Conservation (phyloP, 2,329 filamentous ascomycete species). For the Claviceps sp. region DNA sequence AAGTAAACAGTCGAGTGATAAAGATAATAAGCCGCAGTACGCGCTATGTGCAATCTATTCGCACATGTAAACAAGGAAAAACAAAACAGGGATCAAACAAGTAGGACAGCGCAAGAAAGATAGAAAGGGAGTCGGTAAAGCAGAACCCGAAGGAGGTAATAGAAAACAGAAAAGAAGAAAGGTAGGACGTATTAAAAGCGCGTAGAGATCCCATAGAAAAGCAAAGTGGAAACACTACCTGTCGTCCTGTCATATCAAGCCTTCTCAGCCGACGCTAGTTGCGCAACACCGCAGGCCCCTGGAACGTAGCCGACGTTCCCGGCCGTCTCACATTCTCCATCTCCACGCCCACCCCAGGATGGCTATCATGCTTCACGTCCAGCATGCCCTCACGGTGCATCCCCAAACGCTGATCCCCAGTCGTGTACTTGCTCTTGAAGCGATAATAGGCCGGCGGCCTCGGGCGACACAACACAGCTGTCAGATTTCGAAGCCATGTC, state of each 20-base stretch:
- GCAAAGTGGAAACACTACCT: constrained; percentile 1
- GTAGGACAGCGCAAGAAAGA: too few relatives aligned
- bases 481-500: constrained; percentile 62
- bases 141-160: too few relatives aligned
- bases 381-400: constrained; percentile 14
- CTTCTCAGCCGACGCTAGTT: constrained; percentile 13
- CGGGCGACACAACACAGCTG: constrained; percentile 68
- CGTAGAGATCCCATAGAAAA: background rate
- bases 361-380: too few relatives aligned
- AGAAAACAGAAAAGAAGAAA: background rate
- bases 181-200: background rate
- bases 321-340: constrained; percentile 50
- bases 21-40: background rate
- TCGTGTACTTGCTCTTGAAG: constrained; percentile 65
- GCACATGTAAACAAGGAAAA: too few relatives aligned
- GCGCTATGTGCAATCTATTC: too few relatives aligned
- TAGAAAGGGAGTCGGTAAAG: too few relatives aligned
- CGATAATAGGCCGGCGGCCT: constrained; percentile 77
- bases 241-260: too few relatives aligned
- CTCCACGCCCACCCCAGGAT: constrained; percentile 40
- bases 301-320: constrained; percentile 30
- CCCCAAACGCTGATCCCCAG: constrained; percentile 77
- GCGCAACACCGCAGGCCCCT: constrained; percentile 38
- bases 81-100: too few relatives aligned
- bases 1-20: background rate